Evolutionary conservation across 2,329 filamentous ascomycete species (phyloP).

Genomic region (Clarireedia paspali): DNA sequence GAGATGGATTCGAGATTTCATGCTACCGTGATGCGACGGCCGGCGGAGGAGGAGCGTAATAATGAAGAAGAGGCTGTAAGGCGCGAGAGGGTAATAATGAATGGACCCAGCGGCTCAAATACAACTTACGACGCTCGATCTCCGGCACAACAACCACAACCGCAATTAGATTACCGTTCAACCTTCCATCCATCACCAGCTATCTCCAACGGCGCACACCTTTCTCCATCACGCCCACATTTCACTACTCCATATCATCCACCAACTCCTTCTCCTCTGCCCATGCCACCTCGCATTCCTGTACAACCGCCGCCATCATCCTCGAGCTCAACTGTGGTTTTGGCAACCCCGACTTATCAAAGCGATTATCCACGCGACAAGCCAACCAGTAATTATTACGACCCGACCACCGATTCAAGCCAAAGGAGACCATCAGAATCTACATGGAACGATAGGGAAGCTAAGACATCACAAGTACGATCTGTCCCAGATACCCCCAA

Average conservation of each 20-base stretch:
- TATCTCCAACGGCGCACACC: conserved; percentile 18
- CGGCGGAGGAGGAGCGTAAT: conserved; percentile 18
- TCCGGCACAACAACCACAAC: conserved; percentile 2
- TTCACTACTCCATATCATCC: conserved; percentile 27
- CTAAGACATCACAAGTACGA: conserved; percentile 27
- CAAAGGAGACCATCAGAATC: conserved; percentile 33
- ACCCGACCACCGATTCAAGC: conserved; percentile 37
- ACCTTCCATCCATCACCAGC: conserved; percentile 3
- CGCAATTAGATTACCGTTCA: conserved; percentile 5
- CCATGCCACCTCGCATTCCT: conserved; percentile 25
- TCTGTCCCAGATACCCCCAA: conserved; percentile 1
- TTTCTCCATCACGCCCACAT: conserved; percentile 24
- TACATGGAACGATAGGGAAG: conserved; percentile 24
- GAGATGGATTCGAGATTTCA: conserved; percentile 26
- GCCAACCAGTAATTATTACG: conserved; percentile 37
- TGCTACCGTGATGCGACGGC: conserved; percentile 27
- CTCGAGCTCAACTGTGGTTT: conserved; percentile 18
- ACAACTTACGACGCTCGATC: conserved; percentile 1
- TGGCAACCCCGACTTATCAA: conserved; percentile 20
- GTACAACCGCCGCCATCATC: conserved; percentile 2
- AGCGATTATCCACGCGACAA: conserved; percentile 34
- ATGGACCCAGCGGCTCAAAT: conserved; percentile 6
- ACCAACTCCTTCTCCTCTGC: conserved; percentile 18
- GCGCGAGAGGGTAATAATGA: conserved; percentile 13
- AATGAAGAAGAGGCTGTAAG: neutral